Conservation (phyloP, 169 alveolate genomes). For the Eimeria necatrix region DNA sequence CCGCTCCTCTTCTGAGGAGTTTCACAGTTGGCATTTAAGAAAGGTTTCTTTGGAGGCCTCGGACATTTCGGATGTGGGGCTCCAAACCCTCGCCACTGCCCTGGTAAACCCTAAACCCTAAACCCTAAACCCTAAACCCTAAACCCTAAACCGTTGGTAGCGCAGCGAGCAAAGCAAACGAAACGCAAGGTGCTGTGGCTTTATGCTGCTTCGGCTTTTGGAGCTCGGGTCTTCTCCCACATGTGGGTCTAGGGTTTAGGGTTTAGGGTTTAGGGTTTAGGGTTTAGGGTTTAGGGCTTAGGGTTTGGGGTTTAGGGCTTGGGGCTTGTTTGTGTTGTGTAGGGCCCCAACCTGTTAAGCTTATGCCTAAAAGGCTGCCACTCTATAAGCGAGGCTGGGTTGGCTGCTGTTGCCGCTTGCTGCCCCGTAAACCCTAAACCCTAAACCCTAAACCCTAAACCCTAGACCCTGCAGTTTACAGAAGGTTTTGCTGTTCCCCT, state of each 20-base stretch:
- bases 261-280: not conserved
- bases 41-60: conserved; percentile 75
- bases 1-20: not conserved
- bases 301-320: conserved; percentile 38
- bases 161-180: not conserved
- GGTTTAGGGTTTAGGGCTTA: not conserved
- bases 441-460: conserved; percentile 28
- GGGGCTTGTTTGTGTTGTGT: not conserved
- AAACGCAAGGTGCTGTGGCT: not conserved
- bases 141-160: not conserved
- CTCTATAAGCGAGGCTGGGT: conserved; percentile 67
- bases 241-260: too few species aligned
- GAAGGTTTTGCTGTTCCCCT: not conserved
- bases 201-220: not conserved
- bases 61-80: conserved; percentile 56
- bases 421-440: conserved; percentile 71
- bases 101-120: conserved; percentile 41
- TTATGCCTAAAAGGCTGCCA: conserved; percentile 76
- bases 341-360: conserved; percentile 64
- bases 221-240: not conserved
- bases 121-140: conserved; percentile 56
- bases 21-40: not conserved
- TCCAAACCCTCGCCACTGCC: conserved; percentile 16
- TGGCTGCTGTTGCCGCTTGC: conserved; percentile 68
- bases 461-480: not conserved